Base-by-base conservation (phyloP, 768 basidiomycete genomes). In the Rhodotorula graminis region DNA sequence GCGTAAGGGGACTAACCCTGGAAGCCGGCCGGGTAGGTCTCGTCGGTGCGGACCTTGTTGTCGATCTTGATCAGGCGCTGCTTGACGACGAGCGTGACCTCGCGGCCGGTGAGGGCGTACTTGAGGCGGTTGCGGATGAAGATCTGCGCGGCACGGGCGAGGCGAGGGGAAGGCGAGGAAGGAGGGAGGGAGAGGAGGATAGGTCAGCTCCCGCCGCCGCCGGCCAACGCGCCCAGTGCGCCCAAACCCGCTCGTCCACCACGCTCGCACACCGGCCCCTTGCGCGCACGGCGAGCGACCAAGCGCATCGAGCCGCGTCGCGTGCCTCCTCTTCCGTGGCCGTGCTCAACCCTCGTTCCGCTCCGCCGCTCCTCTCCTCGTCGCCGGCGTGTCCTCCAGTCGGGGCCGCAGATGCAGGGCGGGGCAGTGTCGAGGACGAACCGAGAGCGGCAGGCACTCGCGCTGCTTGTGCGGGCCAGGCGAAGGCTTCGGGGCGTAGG, bases 51-150 rank as follows among this genome's bases (percentile, higher is more conserved):
- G 82, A 99, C 96, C 85, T 99, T 99, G 81, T 87, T 87, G 84
- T 99, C 96, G 80, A 99, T 92, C 88, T 98, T 96, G 84, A 99
- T 90, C 81, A 97, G 84, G 76, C 96, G 91, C 84, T 96, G 91
- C 84, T 89, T 90, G 81, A 97, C 91, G 80, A 99, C 98, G 67
- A 90, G 83, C 74, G 90, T 89, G 76, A 98, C 96, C 84, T 99
- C 96, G 82, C 91, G 90, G 73, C 91, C 94, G 80, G 88, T 98
- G 81, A 99, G 84, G 74, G 96, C 96, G 84, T 98, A 98, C 86
- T 99, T 98, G 85, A 99, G 88, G 82, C 96, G 88, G 86, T 98
- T 97, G 80, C 95, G 91, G 81, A 98, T 90, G 86, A 99, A 94
- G 82, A 99, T 90, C 77, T 78, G 44, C 9, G 9, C 37, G 23